A percentile compares a stretch with the other conserved stretches of the same genome.
phyloP scores from a whole-genome alignment of 2,329 filamentous ascomycete species.

The Xylariaceae sp. region DNA sequence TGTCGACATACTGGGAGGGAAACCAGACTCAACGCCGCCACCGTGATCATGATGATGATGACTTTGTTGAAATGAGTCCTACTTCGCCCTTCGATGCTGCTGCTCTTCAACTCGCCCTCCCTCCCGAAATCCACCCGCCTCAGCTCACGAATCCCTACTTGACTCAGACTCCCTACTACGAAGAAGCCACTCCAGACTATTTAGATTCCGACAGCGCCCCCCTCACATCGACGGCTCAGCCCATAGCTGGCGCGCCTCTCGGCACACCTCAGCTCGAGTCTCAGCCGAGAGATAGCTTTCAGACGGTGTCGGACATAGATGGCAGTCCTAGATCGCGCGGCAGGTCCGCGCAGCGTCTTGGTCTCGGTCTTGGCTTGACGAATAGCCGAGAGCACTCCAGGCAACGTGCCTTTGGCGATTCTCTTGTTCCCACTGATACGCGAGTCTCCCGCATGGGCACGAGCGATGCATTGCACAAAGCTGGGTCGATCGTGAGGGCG shows the following conservation, averaged over 20 bases:
- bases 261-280: conserved; percentile 36
- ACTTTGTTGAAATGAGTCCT: conserved; percentile 30
- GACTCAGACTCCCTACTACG: conserved; percentile 38
- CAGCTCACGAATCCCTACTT: conserved; percentile 31
- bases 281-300: conserved; percentile 50
- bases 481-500: conserved; percentile 69
- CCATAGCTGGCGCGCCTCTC: conserved; percentile 47
- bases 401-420: conserved; percentile 53
- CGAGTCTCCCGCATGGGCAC: conserved; percentile 59
- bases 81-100: conserved; percentile 50
- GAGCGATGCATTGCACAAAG: conserved; percentile 59
- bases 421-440: conserved; percentile 46
- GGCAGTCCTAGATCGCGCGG: conserved; percentile 49
- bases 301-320: conserved; percentile 47
- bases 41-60: conserved; percentile 35
- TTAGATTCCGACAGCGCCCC: conserved; percentile 56
- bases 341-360: conserved; percentile 47
- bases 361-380: conserved; percentile 50
- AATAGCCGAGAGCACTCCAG: conserved; percentile 47
- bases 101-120: conserved; percentile 50
- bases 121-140: conserved; percentile 44
- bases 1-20: conserved; percentile 51
- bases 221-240: conserved; percentile 50
- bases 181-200: conserved; percentile 37
- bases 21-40: conserved; percentile 34